Conservation (phyloP, 495 filamentous ascomycete genomes). For the Podospora didyma region DNA sequence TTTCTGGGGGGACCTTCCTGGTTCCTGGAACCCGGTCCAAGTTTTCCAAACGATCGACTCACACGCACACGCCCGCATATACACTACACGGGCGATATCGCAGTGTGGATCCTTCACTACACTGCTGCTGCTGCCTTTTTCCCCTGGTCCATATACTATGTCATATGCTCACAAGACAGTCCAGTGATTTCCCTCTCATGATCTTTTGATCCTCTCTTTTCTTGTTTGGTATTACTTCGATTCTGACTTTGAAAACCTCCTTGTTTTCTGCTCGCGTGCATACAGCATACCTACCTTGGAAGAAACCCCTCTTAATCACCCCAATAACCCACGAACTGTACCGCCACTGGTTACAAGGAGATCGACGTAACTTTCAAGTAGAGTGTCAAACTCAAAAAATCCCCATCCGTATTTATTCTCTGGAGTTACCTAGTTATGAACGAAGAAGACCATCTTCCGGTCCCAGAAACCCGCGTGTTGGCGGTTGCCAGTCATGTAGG, state of each 20-base stretch:
- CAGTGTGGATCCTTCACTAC: constrained; percentile 5
- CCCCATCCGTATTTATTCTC: neutral
- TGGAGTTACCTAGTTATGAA: constrained; percentile 24
- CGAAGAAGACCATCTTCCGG: constrained; percentile 44
- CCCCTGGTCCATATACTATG: neutral
- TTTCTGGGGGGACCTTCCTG: neutral
- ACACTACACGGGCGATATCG: constrained; percentile 13
- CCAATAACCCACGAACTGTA: no score
- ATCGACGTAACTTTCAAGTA: neutral
- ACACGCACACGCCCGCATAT: no score
- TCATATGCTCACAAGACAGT: neutral
- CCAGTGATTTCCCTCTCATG: neutral
- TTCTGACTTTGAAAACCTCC: neutral
- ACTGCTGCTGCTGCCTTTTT: neutral
- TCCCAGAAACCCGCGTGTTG: constrained; percentile 84
- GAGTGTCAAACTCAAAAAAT: neutral
- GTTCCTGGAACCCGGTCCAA: no score
- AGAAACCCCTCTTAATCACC: no score
- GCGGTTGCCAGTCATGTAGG: constrained; percentile 98
- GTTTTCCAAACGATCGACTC: neutral
- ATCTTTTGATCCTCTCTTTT: neutral
- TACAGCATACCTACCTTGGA: no score
- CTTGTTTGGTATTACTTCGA: neutral
- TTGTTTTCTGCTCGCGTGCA: neutral
- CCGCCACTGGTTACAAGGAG: no score